phyloP scores from a whole-genome alignment of 495 filamentous ascomycete species.

The Tuber magnatum region DNA sequence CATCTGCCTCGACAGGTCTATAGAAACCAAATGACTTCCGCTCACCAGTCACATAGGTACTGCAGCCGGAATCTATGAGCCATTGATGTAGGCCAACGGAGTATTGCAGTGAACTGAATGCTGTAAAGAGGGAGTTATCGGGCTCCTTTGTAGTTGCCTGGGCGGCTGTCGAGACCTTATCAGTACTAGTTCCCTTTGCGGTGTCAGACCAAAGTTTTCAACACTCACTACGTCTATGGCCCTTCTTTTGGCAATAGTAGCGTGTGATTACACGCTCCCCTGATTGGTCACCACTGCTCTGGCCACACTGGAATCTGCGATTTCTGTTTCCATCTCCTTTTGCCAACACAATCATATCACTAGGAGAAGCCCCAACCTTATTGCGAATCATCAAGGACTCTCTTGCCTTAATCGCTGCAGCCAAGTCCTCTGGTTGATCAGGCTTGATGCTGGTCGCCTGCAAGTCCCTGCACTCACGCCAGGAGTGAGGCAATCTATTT shows the following conservation, averaged over 20 bases:
- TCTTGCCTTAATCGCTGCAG: no score
- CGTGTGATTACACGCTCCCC: neutral
- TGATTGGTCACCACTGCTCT: neutral
- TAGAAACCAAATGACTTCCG: no score
- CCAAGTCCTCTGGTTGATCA: neutral
- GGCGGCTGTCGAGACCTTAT: no score
- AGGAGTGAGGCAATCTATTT: neutral
- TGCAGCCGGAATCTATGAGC: no score
- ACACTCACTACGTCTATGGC: neutral
- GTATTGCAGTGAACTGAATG: no score
- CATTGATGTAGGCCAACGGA: no score
- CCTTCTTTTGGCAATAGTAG: neutral
- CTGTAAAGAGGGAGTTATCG: no score
- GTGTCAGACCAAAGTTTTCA: neutral
- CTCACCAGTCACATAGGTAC: no score
- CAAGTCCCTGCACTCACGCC: neutral
- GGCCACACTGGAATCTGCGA: neutral
- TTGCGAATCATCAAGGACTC: neutral
- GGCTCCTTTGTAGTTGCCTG: no score
- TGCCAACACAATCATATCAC: neutral
- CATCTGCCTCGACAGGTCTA: no score
- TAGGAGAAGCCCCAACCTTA: neutral
- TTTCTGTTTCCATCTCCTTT: neutral
- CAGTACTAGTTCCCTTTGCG: no score
- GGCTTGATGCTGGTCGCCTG: neutral